Conservation (phyloP, 768 basidiomycete genomes). For the Russula sp. region DNA sequence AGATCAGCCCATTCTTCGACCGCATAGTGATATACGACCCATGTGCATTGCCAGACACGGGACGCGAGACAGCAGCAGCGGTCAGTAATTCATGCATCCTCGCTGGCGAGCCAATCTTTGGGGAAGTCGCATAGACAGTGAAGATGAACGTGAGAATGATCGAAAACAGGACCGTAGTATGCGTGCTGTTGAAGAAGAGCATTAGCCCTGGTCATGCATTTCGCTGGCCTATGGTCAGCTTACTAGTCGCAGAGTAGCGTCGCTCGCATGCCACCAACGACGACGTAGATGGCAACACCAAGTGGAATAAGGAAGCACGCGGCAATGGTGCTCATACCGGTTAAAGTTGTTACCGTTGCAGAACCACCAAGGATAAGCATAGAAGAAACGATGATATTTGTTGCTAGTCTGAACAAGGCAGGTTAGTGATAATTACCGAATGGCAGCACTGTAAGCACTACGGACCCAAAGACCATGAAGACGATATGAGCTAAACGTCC, state of each 20-base stretch:
- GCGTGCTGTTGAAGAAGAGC: conserved; percentile 46
- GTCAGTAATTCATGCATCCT: conserved; percentile 76
- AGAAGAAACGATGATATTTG: conserved; percentile 87
- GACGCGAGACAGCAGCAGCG: conserved; percentile 43
- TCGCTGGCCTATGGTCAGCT: conserved; percentile 23
- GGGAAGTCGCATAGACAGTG: conserved; percentile 73
- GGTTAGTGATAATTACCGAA: neutral
- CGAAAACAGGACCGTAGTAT: conserved; percentile 78
- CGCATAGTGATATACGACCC: conserved; percentile 69
- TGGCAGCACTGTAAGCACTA: neutral
- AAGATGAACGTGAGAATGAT: conserved; percentile 75
- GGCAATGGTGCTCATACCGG: conserved; percentile 85
- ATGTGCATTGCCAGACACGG: conserved; percentile 74
- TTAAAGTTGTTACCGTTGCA: conserved; percentile 81
- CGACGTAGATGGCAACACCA: conserved; percentile 83
- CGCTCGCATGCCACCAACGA: conserved; percentile 81
- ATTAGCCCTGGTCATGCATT: neutral
- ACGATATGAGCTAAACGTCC: conserved; percentile 70
- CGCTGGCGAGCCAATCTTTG: conserved; percentile 69
- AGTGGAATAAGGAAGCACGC: conserved; percentile 88
- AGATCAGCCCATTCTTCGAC: conserved; percentile 51
- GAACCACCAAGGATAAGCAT: conserved; percentile 77
- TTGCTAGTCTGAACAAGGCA: conserved; percentile 51
- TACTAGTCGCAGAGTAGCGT: conserved; percentile 83
- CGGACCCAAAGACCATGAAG: conserved; percentile 83